These are phyloP conservation scores for Podospora didyma DNA, from an alignment of 495 filamentous ascomycete genomes.

Conservation along the genomic window DNA sequence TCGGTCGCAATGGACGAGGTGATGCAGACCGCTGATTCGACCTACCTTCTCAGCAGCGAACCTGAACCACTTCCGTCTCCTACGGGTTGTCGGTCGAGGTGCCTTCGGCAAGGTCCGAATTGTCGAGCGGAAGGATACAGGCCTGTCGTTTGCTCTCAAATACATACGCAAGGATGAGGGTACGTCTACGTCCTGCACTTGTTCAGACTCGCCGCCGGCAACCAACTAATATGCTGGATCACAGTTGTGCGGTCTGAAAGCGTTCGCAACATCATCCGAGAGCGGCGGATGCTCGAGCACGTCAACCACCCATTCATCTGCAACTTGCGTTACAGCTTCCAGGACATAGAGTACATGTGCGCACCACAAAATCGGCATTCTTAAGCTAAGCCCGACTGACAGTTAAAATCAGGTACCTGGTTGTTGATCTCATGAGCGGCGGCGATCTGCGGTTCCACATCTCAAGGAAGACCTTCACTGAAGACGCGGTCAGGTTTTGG, in stretches of 20 bases:
- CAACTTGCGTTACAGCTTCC: conserved; percentile 97
- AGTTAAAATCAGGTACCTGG: conserved; percentile 69
- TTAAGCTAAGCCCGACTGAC: conserved; percentile 11
- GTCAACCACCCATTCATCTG: conserved; percentile 97
- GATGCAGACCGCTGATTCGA: background rate
- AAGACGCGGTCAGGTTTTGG: conserved; percentile 96
- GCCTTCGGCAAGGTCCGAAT: conserved; percentile 98
- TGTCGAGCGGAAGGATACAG: conserved; percentile 94
- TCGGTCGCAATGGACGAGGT: background rate
- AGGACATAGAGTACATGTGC: conserved; percentile 98
- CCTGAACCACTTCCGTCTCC: conserved; percentile 92
- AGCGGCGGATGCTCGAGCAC: conserved; percentile 95
- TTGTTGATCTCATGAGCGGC: conserved; percentile 97
- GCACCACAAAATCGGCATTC: conserved; percentile 19
- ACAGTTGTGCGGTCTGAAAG: conserved; percentile 95
- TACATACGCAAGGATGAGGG: conserved; percentile 99
- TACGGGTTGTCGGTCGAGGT: conserved; percentile 94
- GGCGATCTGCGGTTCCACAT: conserved; percentile 98
- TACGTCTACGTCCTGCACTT: conserved; percentile 35
- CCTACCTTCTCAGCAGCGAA: conserved; percentile 59
- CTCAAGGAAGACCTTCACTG: conserved; percentile 94
- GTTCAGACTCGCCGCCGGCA: background rate
- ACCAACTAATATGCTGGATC: conserved; percentile 2
- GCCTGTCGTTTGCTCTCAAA: conserved; percentile 86
- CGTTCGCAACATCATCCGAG: conserved; percentile 95